Conservation (phyloP, 306 rosid genomes). For the Delonix regia region DNA sequence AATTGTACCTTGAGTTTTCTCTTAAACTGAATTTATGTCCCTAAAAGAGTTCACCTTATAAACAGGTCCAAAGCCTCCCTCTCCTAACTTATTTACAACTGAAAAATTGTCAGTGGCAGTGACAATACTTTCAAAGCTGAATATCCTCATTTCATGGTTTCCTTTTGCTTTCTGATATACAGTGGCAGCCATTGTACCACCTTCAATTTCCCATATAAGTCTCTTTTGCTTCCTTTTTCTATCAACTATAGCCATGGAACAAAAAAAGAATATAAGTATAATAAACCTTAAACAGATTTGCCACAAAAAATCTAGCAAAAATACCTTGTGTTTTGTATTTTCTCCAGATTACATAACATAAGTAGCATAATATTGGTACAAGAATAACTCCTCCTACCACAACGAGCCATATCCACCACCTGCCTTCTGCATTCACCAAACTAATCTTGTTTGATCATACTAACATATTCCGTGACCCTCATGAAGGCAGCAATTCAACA, state of each 20-base stretch:
- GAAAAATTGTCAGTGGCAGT: conserved; percentile 42
- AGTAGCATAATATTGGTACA: conserved; percentile 3
- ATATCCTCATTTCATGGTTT: conserved; percentile 33
- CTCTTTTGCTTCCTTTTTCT: conserved; percentile 21
- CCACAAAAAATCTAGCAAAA: neutral
- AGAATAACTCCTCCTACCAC: conserved; percentile 22
- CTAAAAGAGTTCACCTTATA: conserved; percentile 31
- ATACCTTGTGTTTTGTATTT: conserved; percentile 17
- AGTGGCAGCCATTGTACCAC: neutral
- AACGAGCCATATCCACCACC: conserved; percentile 42
- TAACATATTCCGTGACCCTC: neutral
- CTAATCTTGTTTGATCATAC: neutral
- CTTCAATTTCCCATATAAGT: conserved; percentile 38
- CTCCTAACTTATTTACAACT: conserved; percentile 35
- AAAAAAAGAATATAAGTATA: neutral
- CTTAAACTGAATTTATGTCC: neutral
- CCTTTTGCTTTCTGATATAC: neutral
- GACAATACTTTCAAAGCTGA: conserved; percentile 36
- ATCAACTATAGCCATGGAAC: neutral
- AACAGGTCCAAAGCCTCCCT: conserved; percentile 47
- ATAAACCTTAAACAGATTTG: neutral
- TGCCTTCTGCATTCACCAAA: conserved; percentile 15
- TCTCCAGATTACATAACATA: conserved; percentile 4
- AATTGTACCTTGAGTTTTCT: no score
- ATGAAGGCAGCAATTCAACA: neutral